These are phyloP conservation scores for Hirsutella rhossiliensis DNA, from an alignment of 2,329 filamentous ascomycete species.

Conservation along the genomic window DNA sequence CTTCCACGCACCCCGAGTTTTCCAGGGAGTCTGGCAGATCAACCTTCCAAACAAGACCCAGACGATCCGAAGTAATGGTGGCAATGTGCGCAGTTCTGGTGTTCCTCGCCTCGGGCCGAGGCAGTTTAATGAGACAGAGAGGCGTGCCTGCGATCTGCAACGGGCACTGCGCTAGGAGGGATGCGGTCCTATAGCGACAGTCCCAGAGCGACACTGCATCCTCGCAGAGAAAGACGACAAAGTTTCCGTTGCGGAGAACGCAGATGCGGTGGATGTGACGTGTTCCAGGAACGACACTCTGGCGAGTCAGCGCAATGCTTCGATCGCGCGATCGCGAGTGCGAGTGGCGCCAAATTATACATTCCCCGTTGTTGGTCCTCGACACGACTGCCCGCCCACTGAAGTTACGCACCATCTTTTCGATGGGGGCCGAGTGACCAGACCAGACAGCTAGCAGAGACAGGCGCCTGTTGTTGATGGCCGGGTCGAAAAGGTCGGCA, in stretches of 20 bases:
- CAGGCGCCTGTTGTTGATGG: conserved; percentile 47
- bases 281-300: conserved; percentile 54
- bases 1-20: conserved; percentile 10
- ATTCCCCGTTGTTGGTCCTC: conserved; percentile 65
- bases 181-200: conserved; percentile 47
- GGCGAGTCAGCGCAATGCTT: conserved; percentile 42
- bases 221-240: conserved; percentile 69
- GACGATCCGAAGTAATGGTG: conserved; percentile 68
- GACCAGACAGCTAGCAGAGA: conserved; percentile 60
- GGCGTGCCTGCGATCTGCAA: conserved; percentile 58
- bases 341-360: conserved; percentile 68
- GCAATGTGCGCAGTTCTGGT: conserved; percentile 57
- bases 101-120: conserved; percentile 43
- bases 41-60: conserved; percentile 73
- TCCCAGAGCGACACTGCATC: conserved; percentile 69
- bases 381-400: conserved; percentile 73
- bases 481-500: conserved; percentile 68
- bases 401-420: conserved; percentile 78
- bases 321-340: conserved; percentile 12
- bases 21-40: conserved; percentile 39
- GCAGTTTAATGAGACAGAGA: conserved; percentile 68
- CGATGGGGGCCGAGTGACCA: conserved; percentile 68
- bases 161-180: conserved; percentile 33
- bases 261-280: conserved; percentile 72
- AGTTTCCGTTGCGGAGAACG: conserved; percentile 63